A percentile compares a stretch with the other conserved stretches of the same genome.
Conservation (phyloP, 1,139 yeast species). For the Zygoascus meyerae region DNA sequence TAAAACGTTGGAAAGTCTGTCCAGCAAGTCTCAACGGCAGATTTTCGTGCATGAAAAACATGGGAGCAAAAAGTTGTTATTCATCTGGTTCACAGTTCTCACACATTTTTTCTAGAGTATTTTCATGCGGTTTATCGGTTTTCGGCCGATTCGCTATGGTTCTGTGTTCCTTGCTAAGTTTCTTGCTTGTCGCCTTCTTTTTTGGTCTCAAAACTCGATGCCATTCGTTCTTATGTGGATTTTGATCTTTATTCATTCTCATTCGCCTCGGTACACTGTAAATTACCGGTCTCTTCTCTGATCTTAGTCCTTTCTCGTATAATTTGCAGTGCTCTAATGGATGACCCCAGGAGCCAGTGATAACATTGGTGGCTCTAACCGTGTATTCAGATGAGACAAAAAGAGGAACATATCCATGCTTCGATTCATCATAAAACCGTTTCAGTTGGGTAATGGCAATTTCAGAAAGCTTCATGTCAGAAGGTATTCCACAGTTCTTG, state of each 20-base stretch:
- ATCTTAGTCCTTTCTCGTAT: background rate
- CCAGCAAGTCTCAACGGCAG: too few relatives aligned
- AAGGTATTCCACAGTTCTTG: background rate
- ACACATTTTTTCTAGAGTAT: background rate
- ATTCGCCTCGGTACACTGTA: conserved; percentile 7
- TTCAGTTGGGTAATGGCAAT: background rate
- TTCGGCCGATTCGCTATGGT: background rate
- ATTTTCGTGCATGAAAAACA: too few relatives aligned
- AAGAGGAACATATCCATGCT: conserved; percentile 2
- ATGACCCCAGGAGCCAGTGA: background rate
- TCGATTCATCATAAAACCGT: background rate
- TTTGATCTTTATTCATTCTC: conserved; percentile 3
- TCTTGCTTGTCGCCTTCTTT: background rate
- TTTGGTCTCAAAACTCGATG: background rate
- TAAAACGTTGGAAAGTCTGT: too few relatives aligned
- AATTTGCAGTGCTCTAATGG: background rate
- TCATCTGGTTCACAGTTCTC: background rate
- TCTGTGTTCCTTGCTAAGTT: background rate
- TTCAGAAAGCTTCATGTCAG: conserved; percentile 4
- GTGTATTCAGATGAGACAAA: conserved; percentile 1
- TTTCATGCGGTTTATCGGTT: background rate
- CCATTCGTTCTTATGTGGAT: background rate
- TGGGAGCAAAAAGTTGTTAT: too few relatives aligned
- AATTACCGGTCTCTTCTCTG: background rate
- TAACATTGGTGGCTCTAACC: background rate